Evolutionary conservation across 305 asterid genomes (phyloP).

Genomic region (Andrographis paniculata): DNA sequence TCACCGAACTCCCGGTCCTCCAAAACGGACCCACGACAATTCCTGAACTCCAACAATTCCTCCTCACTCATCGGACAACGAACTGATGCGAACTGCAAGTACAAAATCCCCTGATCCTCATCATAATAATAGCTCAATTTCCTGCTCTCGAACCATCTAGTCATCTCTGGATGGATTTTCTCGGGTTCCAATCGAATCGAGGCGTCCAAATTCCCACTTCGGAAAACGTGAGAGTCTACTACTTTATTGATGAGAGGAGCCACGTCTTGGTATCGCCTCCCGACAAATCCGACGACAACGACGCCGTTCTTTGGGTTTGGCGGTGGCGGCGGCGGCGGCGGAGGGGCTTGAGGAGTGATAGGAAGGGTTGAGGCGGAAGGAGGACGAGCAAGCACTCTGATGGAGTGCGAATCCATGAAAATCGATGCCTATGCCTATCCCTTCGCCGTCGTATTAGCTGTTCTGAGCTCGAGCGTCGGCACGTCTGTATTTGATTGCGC

Average conservation of each 20-base stretch:
- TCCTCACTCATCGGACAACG: constrained; percentile 31
- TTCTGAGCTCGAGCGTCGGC: neutral
- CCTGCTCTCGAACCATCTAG: constrained; percentile 55
- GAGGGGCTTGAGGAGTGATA: constrained; percentile 28
- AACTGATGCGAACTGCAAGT: constrained; percentile 49
- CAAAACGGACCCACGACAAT: constrained; percentile 37
- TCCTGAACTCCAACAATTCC: constrained; percentile 20
- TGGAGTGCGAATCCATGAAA: constrained; percentile 49
- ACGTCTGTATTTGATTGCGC: too few relatives aligned
- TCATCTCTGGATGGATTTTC: constrained; percentile 34
- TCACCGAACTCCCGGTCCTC: constrained; percentile 64
- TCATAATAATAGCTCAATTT: constrained; percentile 63
- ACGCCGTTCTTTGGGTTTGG: constrained; percentile 43
- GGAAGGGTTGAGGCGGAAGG: constrained; percentile 26
- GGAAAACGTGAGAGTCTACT: constrained; percentile 65
- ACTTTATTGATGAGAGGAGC: constrained; percentile 68
- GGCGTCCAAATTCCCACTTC: constrained; percentile 58
- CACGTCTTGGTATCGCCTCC: constrained; percentile 58
- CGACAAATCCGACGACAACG: constrained; percentile 81
- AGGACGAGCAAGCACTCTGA: constrained; percentile 45
- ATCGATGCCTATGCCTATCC: constrained; percentile 19
- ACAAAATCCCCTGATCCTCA: constrained; percentile 63
- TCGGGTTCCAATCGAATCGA: constrained; percentile 37
- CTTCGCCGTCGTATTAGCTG: neutral
- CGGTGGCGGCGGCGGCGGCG: constrained; percentile 26